Conservation (phyloP, 2,329 filamentous ascomycete genomes). For the Penicillium sp. region DNA sequence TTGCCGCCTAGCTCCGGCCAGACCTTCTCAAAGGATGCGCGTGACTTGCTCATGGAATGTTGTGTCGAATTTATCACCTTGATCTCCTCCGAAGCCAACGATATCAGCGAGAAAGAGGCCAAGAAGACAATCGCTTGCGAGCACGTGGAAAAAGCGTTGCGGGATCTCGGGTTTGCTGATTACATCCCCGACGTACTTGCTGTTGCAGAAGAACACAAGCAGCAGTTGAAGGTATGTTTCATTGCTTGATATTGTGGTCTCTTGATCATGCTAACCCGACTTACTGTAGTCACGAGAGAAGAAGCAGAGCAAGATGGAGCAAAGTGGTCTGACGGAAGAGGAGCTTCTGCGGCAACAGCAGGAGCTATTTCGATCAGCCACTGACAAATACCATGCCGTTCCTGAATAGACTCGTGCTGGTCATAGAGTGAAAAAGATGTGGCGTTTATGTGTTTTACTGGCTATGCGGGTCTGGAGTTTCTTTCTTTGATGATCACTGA, state of each 20-base stretch:
- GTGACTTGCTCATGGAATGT: constrained; percentile 94
- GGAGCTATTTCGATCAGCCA: constrained; percentile 82
- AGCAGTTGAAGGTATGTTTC: constrained; percentile 74
- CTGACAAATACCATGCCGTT: constrained; percentile 62
- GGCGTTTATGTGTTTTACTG: constrained; percentile 23
- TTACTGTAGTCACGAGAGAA: constrained; percentile 75
- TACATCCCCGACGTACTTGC: constrained; percentile 85
- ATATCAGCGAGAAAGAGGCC: constrained; percentile 96
- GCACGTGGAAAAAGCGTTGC: constrained; percentile 91
- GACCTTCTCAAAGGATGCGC: constrained; percentile 89
- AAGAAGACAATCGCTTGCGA: constrained; percentile 99
- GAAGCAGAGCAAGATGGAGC: constrained; percentile 94
- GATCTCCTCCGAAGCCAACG: constrained; percentile 97
- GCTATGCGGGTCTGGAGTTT: constrained; percentile 16
- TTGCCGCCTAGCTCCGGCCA: constrained; percentile 72
- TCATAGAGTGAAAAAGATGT: constrained; percentile 28
- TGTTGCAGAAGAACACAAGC: constrained; percentile 87
- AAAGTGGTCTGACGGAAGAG: constrained; percentile 86
- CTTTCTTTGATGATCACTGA: constrained; percentile 7
- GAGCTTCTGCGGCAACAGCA: constrained; percentile 85
- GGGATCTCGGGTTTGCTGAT: constrained; percentile 86
- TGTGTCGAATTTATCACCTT: constrained; percentile 99
- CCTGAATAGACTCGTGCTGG: constrained; percentile 40
- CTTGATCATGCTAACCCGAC: constrained; percentile 13
- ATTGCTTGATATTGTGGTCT: neutral